Percentiles rank a stretch among this genome's conserved stretches.
These are phyloP conservation scores for Microstegium vimineum DNA, from an alignment of 176 grass and related monocot genomes.

Conservation along the genomic window DNA sequence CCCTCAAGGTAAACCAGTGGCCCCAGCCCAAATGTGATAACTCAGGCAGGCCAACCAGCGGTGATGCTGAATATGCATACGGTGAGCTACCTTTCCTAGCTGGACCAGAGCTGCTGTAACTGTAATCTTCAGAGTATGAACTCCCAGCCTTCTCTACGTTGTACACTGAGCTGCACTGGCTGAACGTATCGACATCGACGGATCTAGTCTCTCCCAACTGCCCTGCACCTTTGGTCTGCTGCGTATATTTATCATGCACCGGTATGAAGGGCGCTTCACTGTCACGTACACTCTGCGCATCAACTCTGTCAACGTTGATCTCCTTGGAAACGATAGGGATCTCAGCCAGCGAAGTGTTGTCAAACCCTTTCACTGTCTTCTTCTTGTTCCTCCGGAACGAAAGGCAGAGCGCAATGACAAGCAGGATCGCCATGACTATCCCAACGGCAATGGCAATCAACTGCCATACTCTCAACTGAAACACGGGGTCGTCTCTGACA, in stretches of 20 bases:
- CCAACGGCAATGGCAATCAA: slow-evolving; percentile 80
- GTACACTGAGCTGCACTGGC: slow-evolving; percentile 74
- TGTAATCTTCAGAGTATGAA: slow-evolving; percentile 74
- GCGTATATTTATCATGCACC: slow-evolving; percentile 54
- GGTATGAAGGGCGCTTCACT: slow-evolving; percentile 34
- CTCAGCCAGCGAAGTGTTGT: slow-evolving; percentile 33
- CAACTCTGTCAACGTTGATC: slow-evolving; percentile 69
- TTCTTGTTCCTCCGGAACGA: slow-evolving; percentile 54
- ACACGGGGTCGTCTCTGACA: slow-evolving; percentile 72
- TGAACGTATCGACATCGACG: slow-evolving; percentile 62
- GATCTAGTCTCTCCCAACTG: slow-evolving; percentile 50
- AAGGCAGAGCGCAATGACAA: slow-evolving; percentile 58
- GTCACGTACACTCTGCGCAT: slow-evolving; percentile 38
- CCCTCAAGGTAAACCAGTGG: slow-evolving; percentile 93
- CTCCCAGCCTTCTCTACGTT: slow-evolving; percentile 75
- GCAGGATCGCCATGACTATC: slow-evolving; percentile 52
- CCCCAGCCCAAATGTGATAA: slow-evolving; percentile 92
- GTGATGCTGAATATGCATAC: slow-evolving; percentile 45
- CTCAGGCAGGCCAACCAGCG: slow-evolving; percentile 63
- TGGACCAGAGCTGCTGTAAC: slow-evolving; percentile 53
- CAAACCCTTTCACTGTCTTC: slow-evolving; percentile 40
- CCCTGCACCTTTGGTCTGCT: slow-evolving; percentile 33
- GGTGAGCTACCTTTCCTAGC: slow-evolving; percentile 60
- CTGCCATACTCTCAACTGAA: slow-evolving; percentile 74
- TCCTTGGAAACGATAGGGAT: slow-evolving; percentile 89